Percentiles rank a stretch among this genome's conserved stretches.
phyloP scores from a whole-genome alignment of 805 yeast species.

The Saccharomycopsis javanensis region DNA sequence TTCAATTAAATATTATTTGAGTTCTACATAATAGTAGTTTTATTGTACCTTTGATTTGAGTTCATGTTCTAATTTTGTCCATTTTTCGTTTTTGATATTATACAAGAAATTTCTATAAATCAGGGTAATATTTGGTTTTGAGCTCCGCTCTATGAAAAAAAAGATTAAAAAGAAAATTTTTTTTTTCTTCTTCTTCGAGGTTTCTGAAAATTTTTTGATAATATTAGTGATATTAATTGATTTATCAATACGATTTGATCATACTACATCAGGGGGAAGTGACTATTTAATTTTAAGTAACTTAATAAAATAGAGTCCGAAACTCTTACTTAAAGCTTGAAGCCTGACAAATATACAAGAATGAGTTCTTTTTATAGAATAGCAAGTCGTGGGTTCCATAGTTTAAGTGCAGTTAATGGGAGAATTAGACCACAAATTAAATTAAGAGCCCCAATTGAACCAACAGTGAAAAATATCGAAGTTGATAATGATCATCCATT shows the following conservation, averaged over 20 bases:
- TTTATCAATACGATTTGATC: too few species aligned
- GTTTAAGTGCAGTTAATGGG: slow-evolving; percentile 28
- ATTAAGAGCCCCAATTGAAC: slow-evolving; percentile 76
- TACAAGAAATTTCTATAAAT: slow-evolving; percentile 21
- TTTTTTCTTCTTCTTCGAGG: background rate
- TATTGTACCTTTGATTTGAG: too few species aligned
- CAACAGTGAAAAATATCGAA: slow-evolving; percentile 61
- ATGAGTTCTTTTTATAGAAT: background rate
- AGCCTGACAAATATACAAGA: background rate
- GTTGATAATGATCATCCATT: slow-evolving; percentile 84
- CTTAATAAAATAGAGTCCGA: too few species aligned
- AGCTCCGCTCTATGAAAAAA: background rate
- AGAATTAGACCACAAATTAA: slow-evolving; percentile 39
- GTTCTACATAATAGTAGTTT: too few species aligned
- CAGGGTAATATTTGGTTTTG: background rate
- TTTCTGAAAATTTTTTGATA: slow-evolving; percentile 1
- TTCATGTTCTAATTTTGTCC: background rate
- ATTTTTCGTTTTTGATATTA: background rate
- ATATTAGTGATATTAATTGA: background rate
- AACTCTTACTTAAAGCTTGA: too few species aligned
- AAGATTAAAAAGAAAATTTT: background rate
- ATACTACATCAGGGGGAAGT: too few species aligned
- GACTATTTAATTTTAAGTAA: too few species aligned
- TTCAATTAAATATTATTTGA: too few species aligned
- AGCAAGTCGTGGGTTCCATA: slow-evolving; percentile 25